Percentiles rank a stretch among this genome's conserved stretches.
Conservation (phyloP, 805 yeast genomes). For the Candida mattraensis region DNA sequence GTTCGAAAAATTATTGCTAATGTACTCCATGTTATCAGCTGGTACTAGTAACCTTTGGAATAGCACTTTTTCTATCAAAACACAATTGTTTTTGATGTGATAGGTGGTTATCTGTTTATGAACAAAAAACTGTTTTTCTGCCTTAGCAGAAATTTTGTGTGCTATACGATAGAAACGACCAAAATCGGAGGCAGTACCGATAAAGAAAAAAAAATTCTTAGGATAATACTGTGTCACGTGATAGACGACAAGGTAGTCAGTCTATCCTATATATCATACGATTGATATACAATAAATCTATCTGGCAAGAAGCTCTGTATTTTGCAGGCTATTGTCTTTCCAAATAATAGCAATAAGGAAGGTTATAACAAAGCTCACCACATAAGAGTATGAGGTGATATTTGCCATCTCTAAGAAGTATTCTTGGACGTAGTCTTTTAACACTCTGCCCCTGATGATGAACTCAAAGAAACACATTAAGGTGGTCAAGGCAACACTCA, state of each 20-base stretch:
- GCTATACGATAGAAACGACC: slow-evolving; percentile 11
- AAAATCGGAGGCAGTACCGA: too few species aligned
- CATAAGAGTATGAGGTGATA: slow-evolving; percentile 24
- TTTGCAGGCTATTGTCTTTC: slow-evolving; percentile 27
- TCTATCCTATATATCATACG: slow-evolving; percentile 6
- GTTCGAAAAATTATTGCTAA: slow-evolving; percentile 11
- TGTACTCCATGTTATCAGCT: slow-evolving; percentile 20
- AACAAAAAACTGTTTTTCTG: slow-evolving; percentile 9
- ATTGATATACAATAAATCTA: neutral
- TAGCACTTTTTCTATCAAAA: slow-evolving; percentile 1
- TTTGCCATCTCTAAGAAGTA: slow-evolving; percentile 21
- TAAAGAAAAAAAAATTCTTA: too few species aligned
- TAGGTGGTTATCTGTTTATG: slow-evolving; percentile 8
- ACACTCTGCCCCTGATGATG: slow-evolving; percentile 19
- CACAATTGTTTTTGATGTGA: slow-evolving; percentile 3
- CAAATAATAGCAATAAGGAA: slow-evolving; percentile 26
- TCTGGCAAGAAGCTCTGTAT: slow-evolving; percentile 8
- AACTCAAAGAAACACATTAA: slow-evolving; percentile 21
- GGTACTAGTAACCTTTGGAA: slow-evolving; percentile 3
- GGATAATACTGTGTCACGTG: too few species aligned
- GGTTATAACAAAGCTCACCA: slow-evolving; percentile 24
- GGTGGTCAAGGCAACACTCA: slow-evolving; percentile 18
- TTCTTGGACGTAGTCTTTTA: slow-evolving; percentile 12
- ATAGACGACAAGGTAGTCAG: neutral
- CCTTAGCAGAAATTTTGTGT: slow-evolving; percentile 9